Conservation (phyloP, 495 filamentous ascomycete genomes). For the Tuber microsphaerosporum region DNA sequence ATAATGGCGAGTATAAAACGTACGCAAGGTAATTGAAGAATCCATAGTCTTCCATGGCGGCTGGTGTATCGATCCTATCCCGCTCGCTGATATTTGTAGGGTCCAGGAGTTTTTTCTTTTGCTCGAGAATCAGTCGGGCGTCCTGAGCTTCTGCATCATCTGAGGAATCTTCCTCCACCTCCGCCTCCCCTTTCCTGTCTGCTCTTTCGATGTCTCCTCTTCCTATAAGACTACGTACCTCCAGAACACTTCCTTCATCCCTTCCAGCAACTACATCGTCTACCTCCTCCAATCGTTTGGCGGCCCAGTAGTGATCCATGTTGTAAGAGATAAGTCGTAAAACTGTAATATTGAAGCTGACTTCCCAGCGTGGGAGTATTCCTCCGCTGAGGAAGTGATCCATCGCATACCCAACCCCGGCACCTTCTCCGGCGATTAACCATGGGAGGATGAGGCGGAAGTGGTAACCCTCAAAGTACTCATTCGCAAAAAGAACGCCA, state of each 20-base stretch:
- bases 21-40: conserved; percentile 85
- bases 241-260: conserved; percentile 57
- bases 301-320: conserved; percentile 91
- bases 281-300: conserved; percentile 51
- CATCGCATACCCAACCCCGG: conserved; percentile 41
- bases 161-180: conserved; percentile 2
- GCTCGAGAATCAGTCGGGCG: conserved; percentile 41
- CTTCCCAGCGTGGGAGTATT: conserved; percentile 79
- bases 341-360: conserved; percentile 95
- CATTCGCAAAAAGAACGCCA: conserved; percentile 77
- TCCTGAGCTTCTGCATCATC: conserved; percentile 15
- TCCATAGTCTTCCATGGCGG: conserved; percentile 60
- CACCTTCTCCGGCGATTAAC: conserved; percentile 44
- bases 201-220: conserved; percentile 27
- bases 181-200: neutral
- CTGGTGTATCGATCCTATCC: conserved; percentile 72
- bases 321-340: conserved; percentile 93
- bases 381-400: conserved; percentile 56
- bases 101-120: conserved; percentile 98
- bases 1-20: conserved; percentile 82
- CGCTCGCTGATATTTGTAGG: conserved; percentile 73
- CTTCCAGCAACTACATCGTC: conserved; percentile 6
- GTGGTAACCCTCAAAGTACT: conserved; percentile 70
- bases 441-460: conserved; percentile 56
- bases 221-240: conserved; percentile 56